These are phyloP conservation scores for Trametes polyzona DNA, from an alignment of 1,284 basidiomycete genomes.

Conservation along the genomic window DNA sequence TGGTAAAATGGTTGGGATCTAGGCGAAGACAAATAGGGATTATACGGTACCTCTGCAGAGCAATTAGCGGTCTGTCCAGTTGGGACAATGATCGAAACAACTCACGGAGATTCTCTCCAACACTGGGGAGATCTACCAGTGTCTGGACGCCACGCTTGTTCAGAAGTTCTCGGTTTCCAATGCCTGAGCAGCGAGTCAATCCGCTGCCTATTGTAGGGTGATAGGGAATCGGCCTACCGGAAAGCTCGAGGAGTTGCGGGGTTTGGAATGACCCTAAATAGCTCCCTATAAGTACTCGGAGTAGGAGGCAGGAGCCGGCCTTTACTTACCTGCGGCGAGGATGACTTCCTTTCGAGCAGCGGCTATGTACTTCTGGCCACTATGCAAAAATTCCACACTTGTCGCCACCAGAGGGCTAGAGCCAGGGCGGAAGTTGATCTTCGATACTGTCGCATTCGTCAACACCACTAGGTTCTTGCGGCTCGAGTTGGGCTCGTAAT, in stretches of 20 bases:
- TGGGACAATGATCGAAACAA: neutral
- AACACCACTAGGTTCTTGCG: slow-evolving; percentile 23
- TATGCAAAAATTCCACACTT: slow-evolving; percentile 42
- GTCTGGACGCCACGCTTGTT: slow-evolving; percentile 35
- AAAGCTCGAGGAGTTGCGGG: slow-evolving; percentile 45
- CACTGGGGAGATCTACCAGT: slow-evolving; percentile 40
- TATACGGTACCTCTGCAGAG: slow-evolving; percentile 32
- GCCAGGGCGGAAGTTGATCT: slow-evolving; percentile 4
- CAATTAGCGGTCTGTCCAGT: slow-evolving; percentile 32
- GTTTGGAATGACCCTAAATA: slow-evolving; percentile 28
- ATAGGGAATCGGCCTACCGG: slow-evolving; percentile 34
- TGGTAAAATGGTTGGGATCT: neutral
- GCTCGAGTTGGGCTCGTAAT: slow-evolving; percentile 7
- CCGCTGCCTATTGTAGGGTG: slow-evolving; percentile 13
- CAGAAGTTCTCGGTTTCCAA: slow-evolving; percentile 38
- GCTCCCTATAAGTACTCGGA: neutral
- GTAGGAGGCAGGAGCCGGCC: too few relatives aligned
- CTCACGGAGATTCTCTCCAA: slow-evolving; percentile 40
- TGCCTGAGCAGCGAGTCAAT: slow-evolving; percentile 41
- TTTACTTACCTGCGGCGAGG: slow-evolving; percentile 29
- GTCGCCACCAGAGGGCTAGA: slow-evolving; percentile 48
- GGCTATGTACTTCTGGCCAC: slow-evolving; percentile 21
- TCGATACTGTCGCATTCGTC: slow-evolving; percentile 17
- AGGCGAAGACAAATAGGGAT: too few relatives aligned
- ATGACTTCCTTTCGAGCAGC: slow-evolving; percentile 32